Conservation (phyloP, 2,329 filamentous ascomycete species). For the Xylariaceae sp. region DNA sequence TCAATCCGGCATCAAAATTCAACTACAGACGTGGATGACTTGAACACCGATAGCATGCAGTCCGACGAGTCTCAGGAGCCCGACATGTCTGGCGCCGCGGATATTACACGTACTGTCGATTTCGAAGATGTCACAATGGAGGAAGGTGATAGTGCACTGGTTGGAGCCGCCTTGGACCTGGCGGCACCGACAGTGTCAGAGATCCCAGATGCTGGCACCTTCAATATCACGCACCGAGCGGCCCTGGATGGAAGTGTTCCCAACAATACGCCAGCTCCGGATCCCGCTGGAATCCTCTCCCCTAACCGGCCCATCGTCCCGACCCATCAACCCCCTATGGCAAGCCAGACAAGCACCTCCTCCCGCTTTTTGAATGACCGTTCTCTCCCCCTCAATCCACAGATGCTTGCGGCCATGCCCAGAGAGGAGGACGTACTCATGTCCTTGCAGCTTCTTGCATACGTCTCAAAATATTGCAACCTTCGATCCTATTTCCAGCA, state of each 20-base stretch:
- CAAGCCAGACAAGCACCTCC: constrained; percentile 63
- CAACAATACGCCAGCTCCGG: constrained; percentile 61
- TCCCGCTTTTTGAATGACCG: constrained; percentile 76
- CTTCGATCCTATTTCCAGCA: constrained; percentile 91
- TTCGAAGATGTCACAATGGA: constrained; percentile 79
- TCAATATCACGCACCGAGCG: constrained; percentile 86
- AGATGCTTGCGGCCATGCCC: constrained; percentile 84
- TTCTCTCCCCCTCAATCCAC: constrained; percentile 60
- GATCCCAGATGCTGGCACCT: constrained; percentile 80
- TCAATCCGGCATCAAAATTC: constrained; percentile 88
- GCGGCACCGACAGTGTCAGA: constrained; percentile 76
- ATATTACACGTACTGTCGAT: constrained; percentile 75
- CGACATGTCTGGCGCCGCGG: constrained; percentile 73
- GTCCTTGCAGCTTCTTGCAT: constrained; percentile 93
- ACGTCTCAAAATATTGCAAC: constrained; percentile 98
- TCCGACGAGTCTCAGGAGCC: constrained; percentile 73
- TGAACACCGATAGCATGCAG: constrained; percentile 74
- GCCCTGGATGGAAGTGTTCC: constrained; percentile 80
- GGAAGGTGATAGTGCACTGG: constrained; percentile 72
- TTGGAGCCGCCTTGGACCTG: constrained; percentile 67
- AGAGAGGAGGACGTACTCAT: constrained; percentile 96
- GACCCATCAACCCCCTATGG: constrained; percentile 68
- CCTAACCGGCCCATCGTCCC: constrained; percentile 66
- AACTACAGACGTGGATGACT: constrained; percentile 82
- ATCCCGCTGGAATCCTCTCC: constrained; percentile 66